phyloP scores from a whole-genome alignment of 2,329 filamentous ascomycete species.

The Cladorrhinum sp. region DNA sequence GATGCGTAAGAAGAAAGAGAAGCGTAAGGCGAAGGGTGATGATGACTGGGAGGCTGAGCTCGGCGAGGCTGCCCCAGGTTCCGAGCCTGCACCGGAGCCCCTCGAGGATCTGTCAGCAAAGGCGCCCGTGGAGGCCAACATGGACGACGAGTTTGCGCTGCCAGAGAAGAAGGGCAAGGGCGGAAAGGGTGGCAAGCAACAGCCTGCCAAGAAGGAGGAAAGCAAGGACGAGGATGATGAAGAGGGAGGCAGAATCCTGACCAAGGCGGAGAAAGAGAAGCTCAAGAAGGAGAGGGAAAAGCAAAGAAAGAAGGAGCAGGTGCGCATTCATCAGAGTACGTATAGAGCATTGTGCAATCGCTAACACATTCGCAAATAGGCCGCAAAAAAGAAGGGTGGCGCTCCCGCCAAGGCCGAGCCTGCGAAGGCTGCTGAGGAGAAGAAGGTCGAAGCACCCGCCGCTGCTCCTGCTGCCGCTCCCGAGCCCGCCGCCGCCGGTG shows the following conservation, averaged over 20 bases:
- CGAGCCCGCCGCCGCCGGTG: slow-evolving; percentile 50
- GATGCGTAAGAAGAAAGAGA: slow-evolving; percentile 77
- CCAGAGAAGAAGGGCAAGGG: slow-evolving; percentile 74
- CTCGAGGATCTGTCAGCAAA: slow-evolving; percentile 57
- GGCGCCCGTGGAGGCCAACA: slow-evolving; percentile 74
- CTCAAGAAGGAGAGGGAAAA: slow-evolving; percentile 98
- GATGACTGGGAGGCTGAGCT: slow-evolving; percentile 73
- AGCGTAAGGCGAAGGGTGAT: slow-evolving; percentile 84
- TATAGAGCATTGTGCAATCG: slow-evolving; percentile 2
- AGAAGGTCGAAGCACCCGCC: slow-evolving; percentile 44
- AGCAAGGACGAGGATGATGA: slow-evolving; percentile 49
- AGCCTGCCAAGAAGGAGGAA: slow-evolving; percentile 43
- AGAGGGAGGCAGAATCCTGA: slow-evolving; percentile 70
- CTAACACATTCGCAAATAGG: slow-evolving; percentile 44
- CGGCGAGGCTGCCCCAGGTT: slow-evolving; percentile 42
- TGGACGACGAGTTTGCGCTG: slow-evolving; percentile 82
- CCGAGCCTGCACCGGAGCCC: slow-evolving; percentile 34
- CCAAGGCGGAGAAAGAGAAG: slow-evolving; percentile 98
- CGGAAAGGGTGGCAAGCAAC: slow-evolving; percentile 48
- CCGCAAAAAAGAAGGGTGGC: slow-evolving; percentile 76
- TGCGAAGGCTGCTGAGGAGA: slow-evolving; percentile 49
- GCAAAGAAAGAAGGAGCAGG: slow-evolving; percentile 97
- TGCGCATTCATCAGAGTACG: slow-evolving; percentile 35
- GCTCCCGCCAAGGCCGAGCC: slow-evolving; percentile 51
- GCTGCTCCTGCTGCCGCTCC: slow-evolving; percentile 25